Conservation (phyloP, 2,329 filamentous ascomycete species). For the Aspergillus quadricinctus region DNA sequence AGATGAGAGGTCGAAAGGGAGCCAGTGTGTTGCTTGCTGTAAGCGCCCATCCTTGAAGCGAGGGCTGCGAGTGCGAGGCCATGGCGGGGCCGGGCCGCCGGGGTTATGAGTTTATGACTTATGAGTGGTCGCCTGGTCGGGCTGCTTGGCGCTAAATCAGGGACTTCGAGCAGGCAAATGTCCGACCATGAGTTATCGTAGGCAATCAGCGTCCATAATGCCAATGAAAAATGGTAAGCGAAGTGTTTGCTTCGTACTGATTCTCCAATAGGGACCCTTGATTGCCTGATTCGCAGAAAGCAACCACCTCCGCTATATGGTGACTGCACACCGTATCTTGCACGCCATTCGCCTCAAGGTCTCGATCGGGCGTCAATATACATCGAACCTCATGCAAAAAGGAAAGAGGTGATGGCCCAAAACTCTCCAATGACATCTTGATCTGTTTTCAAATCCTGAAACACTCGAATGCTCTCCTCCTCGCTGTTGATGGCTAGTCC, state of each 20-base stretch:
- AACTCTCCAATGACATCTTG: not conserved
- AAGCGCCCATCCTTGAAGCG: not conserved
- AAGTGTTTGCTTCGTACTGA: not conserved
- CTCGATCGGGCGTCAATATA: not conserved
- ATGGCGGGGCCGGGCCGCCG: not conserved
- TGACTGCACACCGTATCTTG: not conserved
- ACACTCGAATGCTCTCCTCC: not conserved
- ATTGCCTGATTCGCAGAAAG: not conserved
- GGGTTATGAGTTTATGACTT: no score
- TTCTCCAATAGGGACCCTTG: not conserved
- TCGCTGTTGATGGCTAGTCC: not conserved
- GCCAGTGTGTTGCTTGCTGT: not conserved
- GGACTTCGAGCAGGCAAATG: not conserved
- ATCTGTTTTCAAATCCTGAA: not conserved
- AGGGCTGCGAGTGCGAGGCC: no score
- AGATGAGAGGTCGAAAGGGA: conserved; percentile 2
- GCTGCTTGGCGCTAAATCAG: not conserved
- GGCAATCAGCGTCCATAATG: not conserved
- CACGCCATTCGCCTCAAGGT: not conserved
- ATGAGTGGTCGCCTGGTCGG: not conserved
- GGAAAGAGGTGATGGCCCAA: not conserved
- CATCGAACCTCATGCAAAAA: not conserved
- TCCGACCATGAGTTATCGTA: not conserved
- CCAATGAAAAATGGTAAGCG: not conserved
- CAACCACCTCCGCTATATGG: not conserved